Evolutionary conservation across 805 yeast species (phyloP), one percentile per base, ranked within the genome.

Genomic region (Saccharomycopsis sp.): DNA sequence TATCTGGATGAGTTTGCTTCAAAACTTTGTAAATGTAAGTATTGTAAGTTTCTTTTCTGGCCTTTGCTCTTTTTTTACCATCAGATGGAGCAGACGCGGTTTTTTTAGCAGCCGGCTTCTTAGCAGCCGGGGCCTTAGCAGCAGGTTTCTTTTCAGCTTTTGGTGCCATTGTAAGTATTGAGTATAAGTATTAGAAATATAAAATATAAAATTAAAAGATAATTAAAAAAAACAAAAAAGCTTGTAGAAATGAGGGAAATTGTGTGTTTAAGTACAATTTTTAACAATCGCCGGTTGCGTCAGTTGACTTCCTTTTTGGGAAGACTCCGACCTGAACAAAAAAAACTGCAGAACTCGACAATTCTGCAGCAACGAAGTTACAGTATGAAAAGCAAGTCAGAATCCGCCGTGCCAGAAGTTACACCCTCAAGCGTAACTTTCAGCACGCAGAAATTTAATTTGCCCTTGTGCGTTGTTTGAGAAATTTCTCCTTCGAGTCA

Each of bases 1-100:
- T 90, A 70, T 90, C 97, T 70, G 97, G 97, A 73, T 90, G 97
- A 53, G 97, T 89, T 79, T 90, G 97, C 74, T 89, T 89, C 68
- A 90, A 83, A 57, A 89, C 97, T 74, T 90, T 90, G 93, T 89
- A 90, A 68, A 90, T 90, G 75, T 90, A 90, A 53, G 97, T 88
- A 55, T 96, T 87, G 78, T 88, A 90, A 55, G 97, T 87, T 75
- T 90, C 97, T 84, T 87, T 88, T 81, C 97, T 87, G 61, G 89
- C 72, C 83, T 88, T 89, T 58, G 86, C 65, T 77, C 95, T 87
- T 84, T 85, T 89, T 80, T 87, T 88, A 27, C 44, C 43, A 24
- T 49, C 52, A 35, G 71, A 54, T 66, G 81, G 69, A 62, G 79
- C 89, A 48, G 79, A 70, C 54, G 95, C 77, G 65, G 94, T 85